Conservation (phyloP, 306 rosid genomes). For the Acacia crassicarpa region DNA sequence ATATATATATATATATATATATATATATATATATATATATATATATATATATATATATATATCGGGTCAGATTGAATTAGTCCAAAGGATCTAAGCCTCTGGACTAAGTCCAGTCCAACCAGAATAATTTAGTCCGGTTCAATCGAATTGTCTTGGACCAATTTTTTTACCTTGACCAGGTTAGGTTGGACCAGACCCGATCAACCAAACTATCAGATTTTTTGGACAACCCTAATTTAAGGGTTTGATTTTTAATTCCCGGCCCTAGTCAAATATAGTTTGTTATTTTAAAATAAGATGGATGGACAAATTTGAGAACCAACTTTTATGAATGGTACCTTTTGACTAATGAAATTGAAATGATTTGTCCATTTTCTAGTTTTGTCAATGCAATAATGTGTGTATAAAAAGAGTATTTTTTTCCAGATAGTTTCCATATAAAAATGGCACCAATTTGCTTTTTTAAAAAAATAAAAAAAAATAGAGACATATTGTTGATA, state of each 20-base stretch:
- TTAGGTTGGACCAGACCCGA: no score
- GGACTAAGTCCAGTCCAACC: no score
- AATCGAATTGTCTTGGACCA: no score
- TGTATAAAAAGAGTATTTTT: neutral
- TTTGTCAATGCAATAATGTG: neutral
- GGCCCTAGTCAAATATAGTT: neutral
- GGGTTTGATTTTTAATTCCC: neutral
- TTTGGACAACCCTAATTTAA: no score
- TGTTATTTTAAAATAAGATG: neutral
- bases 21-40: no score
- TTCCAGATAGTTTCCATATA: neutral
- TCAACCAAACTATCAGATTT: no score
- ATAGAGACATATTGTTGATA: neutral
- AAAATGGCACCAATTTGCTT: neutral
- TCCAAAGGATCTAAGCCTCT: no score
- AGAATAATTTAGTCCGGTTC: no score
- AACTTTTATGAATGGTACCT: neutral
- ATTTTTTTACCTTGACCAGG: no score
- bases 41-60: no score
- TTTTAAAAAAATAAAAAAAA: neutral
- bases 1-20: no score
- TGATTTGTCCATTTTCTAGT: neutral
- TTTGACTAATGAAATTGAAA: neutral
- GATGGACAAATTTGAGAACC: neutral
- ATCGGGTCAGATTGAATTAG: no score